Conservation (phyloP, 768 basidiomycete genomes). For the Steccherinum ochraceum region DNA sequence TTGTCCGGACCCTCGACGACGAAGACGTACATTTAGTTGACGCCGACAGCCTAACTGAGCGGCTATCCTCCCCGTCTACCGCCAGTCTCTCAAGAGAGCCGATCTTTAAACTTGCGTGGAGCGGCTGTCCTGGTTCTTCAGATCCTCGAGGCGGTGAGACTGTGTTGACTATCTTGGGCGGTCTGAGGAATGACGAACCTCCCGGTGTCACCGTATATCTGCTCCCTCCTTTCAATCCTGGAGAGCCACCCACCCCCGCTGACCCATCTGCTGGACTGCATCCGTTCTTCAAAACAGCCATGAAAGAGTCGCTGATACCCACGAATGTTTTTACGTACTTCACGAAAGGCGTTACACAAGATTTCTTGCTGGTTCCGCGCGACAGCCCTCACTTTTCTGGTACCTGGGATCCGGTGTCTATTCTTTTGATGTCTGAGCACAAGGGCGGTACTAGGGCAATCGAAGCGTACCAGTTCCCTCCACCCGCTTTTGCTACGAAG, state of each 20-base stretch:
- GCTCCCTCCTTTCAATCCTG: constrained; percentile 58
- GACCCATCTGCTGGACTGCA: constrained; percentile 19
- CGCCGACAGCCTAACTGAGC: constrained; percentile 37
- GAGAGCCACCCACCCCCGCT: constrained; percentile 35
- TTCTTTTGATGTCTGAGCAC: constrained; percentile 55
- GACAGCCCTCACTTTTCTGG: constrained; percentile 64
- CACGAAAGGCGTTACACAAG: constrained; percentile 57
- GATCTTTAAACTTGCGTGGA: constrained; percentile 85
- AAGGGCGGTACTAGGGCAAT: constrained; percentile 42
- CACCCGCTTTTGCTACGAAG: constrained; percentile 30
- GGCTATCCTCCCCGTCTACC: constrained; percentile 17
- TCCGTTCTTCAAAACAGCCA: constrained; percentile 49
- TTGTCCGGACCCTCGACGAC: constrained; percentile 58
- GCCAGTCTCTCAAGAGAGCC: constrained; percentile 48
- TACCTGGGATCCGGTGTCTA: constrained; percentile 59
- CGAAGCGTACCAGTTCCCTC: constrained; percentile 69
- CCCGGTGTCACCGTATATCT: constrained; percentile 64
- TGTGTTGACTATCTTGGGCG: constrained; percentile 72
- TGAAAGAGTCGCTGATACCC: constrained; percentile 51
- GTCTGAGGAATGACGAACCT: constrained; percentile 44
- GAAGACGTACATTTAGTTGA: constrained; percentile 52
- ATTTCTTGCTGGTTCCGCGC: constrained; percentile 72
- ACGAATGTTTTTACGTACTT: constrained; percentile 50
- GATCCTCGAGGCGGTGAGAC: constrained; percentile 71
- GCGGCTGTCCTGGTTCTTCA: constrained; percentile 58